Conservation (phyloP, 1,139 yeast genomes). For the Lizanozyma gosingica region DNA sequence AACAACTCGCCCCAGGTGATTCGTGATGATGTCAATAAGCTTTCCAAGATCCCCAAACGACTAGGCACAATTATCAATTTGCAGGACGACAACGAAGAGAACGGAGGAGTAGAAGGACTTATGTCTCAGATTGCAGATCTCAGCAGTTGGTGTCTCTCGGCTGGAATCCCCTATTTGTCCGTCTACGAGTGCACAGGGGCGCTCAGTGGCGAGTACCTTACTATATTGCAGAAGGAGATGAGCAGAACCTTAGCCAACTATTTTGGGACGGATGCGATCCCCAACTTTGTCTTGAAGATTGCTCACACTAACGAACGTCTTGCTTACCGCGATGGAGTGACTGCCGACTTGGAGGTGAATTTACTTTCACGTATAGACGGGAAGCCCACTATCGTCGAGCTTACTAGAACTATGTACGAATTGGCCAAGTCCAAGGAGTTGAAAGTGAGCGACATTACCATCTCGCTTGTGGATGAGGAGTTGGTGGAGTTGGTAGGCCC, state of each 20-base stretch:
- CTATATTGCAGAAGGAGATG: conserved; percentile 35
- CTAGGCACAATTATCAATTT: conserved; percentile 66
- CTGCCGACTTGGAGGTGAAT: conserved; percentile 51
- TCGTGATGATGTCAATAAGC: conserved; percentile 67
- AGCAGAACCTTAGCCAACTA: conserved; percentile 55
- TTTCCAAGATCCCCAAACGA: conserved; percentile 69
- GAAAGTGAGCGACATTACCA: conserved; percentile 57
- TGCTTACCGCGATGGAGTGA: conserved; percentile 10
- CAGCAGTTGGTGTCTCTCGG: conserved; percentile 79
- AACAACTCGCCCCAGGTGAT: conserved; percentile 80
- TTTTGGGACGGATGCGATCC: conserved; percentile 66
- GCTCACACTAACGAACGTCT: conserved; percentile 46
- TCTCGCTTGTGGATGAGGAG: conserved; percentile 68
- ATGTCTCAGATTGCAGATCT: conserved; percentile 70
- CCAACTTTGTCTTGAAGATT: conserved; percentile 48
- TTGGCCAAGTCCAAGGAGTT: conserved; percentile 58
- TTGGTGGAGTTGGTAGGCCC: conserved; percentile 67
- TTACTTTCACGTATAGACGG: conserved; percentile 77
- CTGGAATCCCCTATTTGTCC: conserved; percentile 66
- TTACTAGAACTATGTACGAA: conserved; percentile 80
- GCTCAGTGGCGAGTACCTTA: conserved; percentile 33
- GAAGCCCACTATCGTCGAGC: conserved; percentile 77
- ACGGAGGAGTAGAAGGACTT: conserved; percentile 81
- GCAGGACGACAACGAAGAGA: conserved; percentile 70
- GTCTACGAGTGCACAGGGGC: conserved; percentile 78